Conservation (phyloP, 176 grass and related monocot genomes). For the Bonia amplexicaulis region DNA sequence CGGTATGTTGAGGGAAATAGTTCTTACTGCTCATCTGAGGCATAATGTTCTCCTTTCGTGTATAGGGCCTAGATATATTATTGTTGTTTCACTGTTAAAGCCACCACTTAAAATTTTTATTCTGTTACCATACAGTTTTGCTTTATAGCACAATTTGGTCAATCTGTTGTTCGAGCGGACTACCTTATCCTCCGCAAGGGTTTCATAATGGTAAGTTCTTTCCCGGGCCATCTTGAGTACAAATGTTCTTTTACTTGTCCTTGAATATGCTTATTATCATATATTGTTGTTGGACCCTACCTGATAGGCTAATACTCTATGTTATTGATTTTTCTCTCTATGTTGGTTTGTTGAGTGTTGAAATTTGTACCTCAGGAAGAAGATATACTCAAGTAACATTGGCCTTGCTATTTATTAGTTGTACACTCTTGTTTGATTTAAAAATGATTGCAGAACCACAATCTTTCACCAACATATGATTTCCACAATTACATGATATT, state of each 20-base stretch:
- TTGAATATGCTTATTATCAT: conserved; percentile 5
- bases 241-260: background rate
- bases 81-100: background rate
- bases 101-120: background rate
- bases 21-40: conserved; percentile 2
- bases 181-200: conserved; percentile 91
- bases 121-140: conserved; percentile 57
- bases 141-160: conserved; percentile 87
- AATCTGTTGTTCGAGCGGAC: conserved; percentile 90
- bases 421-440: conserved; percentile 18
- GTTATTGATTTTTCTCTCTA: background rate
- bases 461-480: conserved; percentile 76
- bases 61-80: background rate
- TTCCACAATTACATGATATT: conserved; percentile 91
- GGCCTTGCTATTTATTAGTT: background rate
- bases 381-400: background rate
- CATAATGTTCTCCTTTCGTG: conserved; percentile 7
- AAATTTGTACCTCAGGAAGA: background rate
- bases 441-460: conserved; percentile 68
- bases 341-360: background rate
- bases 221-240: background rate
- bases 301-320: background rate
- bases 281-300: background rate
- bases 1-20: conserved; percentile 52
- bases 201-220: conserved; percentile 75